Evolutionary conservation across 2,329 filamentous ascomycete species (phyloP), one percentile per base, ranked within the genome.

Genomic region (Bipolaris zeicola): DNA sequence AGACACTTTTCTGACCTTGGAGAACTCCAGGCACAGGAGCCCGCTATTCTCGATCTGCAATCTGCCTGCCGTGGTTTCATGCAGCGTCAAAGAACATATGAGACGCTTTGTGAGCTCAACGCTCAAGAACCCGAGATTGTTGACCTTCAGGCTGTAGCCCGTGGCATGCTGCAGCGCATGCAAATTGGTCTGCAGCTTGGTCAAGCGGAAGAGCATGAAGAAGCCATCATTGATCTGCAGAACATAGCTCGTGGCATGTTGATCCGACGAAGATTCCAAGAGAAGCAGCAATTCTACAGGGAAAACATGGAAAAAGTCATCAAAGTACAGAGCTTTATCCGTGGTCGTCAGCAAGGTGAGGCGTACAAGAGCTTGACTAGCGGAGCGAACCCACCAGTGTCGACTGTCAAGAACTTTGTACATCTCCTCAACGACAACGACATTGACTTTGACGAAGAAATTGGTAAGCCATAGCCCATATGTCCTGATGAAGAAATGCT

Each of bases 221-320:
- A 89, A n/a, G 81, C 82, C 0, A 83, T 97, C 57, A 79, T 86
- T 7, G 89, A 88, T 28, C 77, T 96, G 22, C 93, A 98, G 75
- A 83, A 92, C 5, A 82, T 86, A 5, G 85, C 89, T 6, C 87
- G 89, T 66, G 94, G 87, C 3, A 88, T 86, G 67, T 76, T 96
- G 2, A 85, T 98, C 31, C 86, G 94, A 33, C 83, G 81, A 13
- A 83, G 82, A 16, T 98, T 96, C 67, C 86, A 85, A 50, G 91
- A 96, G 75, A 96, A 96, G 82, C 87, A 89, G 72, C 87, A 87
- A 20, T 94, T 90, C 79, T 99, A 93, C 81, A 89, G 90, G 65
- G 89, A 96, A 77, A 99, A 99, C 71, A 99, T 99, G 95, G 88
- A 96, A 70, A 98, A 96, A 77, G 95, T 99, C 24, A 89, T 99